Evolutionary conservation across 2,329 filamentous ascomycete species (phyloP).

Genomic region (Dactylonectria macrodidyma): DNA sequence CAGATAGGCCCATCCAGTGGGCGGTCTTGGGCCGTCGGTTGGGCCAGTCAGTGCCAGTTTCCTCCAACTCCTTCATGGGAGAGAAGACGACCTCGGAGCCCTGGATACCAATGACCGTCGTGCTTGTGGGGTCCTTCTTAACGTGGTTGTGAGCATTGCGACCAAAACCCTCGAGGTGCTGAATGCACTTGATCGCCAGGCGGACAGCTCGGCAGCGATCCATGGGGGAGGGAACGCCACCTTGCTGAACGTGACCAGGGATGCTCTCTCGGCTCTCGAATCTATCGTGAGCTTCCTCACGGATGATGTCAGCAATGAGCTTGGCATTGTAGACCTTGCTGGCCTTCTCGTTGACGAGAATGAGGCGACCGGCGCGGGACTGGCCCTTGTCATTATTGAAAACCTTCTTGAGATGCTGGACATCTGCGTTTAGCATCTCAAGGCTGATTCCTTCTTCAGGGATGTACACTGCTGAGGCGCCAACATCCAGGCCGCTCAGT

Average conservation of each 20-base stretch:
- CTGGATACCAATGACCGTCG: conserved; percentile 91
- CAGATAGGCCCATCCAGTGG: conserved; percentile 87
- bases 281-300: conserved; percentile 89
- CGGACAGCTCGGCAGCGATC: conserved; percentile 93
- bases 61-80: conserved; percentile 85
- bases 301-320: conserved; percentile 95
- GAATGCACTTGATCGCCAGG: conserved; percentile 93
- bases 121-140: conserved; percentile 79
- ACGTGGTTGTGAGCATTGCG: conserved; percentile 77
- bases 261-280: conserved; percentile 95
- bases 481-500: conserved; percentile 90
- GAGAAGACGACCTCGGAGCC: conserved; percentile 92
- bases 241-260: conserved; percentile 95
- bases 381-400: conserved; percentile 90
- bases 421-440: conserved; percentile 92
- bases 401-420: conserved; percentile 87
- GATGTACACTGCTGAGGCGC: conserved; percentile 94
- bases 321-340: conserved; percentile 93
- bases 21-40: conserved; percentile 87
- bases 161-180: conserved; percentile 87
- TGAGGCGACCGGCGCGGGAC: conserved; percentile 90
- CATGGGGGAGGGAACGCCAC: conserved; percentile 94
- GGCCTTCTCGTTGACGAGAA: conserved; percentile 96
- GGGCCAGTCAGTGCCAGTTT: conserved; percentile 91
- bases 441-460: conserved; percentile 96